phyloP scores from a whole-genome alignment of 163 green algal species.

The Volvox carteri region DNA sequence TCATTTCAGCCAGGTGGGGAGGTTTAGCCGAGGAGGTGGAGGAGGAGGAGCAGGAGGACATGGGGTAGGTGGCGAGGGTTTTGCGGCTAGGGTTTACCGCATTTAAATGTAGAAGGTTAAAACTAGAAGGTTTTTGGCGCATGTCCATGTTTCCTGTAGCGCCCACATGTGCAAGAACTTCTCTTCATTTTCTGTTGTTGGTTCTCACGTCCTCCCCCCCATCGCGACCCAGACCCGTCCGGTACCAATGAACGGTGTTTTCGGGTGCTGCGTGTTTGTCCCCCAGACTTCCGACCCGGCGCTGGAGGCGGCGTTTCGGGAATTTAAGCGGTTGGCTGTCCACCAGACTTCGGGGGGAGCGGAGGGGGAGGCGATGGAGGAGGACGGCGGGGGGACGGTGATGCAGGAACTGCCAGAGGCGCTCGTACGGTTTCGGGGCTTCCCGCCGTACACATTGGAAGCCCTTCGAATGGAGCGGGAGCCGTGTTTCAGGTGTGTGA shows the following conservation, averaged over 20 bases:
- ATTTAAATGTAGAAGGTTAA: too few species aligned
- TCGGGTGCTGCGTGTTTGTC: too few species aligned
- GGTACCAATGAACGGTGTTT: too few species aligned
- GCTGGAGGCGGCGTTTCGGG: not conserved
- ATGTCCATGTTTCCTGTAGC: not conserved
- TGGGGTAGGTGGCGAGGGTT: constrained; percentile 10
- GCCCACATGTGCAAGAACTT: not conserved
- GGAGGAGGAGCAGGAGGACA: not conserved
- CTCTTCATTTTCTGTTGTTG: not conserved
- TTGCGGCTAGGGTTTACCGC: not conserved
- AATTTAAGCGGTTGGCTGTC: constrained; percentile 9
- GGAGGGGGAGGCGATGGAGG: not conserved
- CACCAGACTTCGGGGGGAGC: not conserved
- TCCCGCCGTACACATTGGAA: not conserved
- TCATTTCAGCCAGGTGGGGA: constrained; percentile 36
- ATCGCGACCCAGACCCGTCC: too few species aligned
- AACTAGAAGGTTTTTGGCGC: too few species aligned
- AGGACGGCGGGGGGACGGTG: not conserved
- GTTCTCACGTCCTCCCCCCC: not conserved
- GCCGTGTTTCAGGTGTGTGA: constrained; percentile 47
- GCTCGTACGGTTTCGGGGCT: constrained; percentile 29
- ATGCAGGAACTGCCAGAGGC: not conserved
- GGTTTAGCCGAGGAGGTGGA: not conserved
- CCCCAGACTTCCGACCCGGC: constrained; percentile 1
- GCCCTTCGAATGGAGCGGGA: constrained; percentile 44